phyloP scores from a whole-genome alignment of 116 monocot species.

The Cymodocea nodosa region DNA sequence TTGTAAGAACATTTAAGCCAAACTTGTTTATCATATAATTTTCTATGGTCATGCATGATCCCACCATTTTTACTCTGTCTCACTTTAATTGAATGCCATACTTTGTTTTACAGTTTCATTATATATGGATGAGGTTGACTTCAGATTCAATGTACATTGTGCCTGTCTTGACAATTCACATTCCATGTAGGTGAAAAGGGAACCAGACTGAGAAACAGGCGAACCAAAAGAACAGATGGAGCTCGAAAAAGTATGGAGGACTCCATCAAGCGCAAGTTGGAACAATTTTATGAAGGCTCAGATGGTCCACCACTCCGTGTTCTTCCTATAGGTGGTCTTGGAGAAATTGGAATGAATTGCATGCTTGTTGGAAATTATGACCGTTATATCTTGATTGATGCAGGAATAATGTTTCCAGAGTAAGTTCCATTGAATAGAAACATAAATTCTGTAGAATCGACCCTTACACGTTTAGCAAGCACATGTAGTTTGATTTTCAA shows the following conservation, averaged over 20 bases:
- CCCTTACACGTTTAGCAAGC: not conserved
- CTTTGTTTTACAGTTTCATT: too few relatives aligned
- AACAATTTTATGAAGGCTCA: conserved; percentile 93
- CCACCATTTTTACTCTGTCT: too few relatives aligned
- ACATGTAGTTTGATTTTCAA: not conserved
- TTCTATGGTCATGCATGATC: too few relatives aligned
- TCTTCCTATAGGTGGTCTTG: conserved; percentile 95
- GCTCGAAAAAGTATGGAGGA: conserved; percentile 89
- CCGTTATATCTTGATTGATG: conserved; percentile 93
- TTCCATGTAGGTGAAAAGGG: conserved; percentile 8
- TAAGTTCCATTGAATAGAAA: conserved; percentile 25
- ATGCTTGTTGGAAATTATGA: conserved; percentile 99
- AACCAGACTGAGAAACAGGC: conserved; percentile 39
- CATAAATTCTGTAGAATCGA: not conserved
- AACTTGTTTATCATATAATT: too few relatives aligned
- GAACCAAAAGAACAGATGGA: conserved; percentile 64
- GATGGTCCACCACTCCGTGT: conserved; percentile 92
- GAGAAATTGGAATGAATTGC: conserved; percentile 99
- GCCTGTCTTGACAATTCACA: too few relatives aligned
- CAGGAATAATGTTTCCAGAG: conserved; percentile 99
- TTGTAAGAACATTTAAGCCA: too few relatives aligned
- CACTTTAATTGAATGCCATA: too few relatives aligned
- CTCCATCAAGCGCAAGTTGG: conserved; percentile 88
- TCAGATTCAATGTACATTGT: too few relatives aligned
- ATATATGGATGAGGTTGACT: too few relatives aligned